These are phyloP conservation scores for Hypoxylon sp. DNA, from an alignment of 2,329 filamentous ascomycete species.

Conservation along the genomic window DNA sequence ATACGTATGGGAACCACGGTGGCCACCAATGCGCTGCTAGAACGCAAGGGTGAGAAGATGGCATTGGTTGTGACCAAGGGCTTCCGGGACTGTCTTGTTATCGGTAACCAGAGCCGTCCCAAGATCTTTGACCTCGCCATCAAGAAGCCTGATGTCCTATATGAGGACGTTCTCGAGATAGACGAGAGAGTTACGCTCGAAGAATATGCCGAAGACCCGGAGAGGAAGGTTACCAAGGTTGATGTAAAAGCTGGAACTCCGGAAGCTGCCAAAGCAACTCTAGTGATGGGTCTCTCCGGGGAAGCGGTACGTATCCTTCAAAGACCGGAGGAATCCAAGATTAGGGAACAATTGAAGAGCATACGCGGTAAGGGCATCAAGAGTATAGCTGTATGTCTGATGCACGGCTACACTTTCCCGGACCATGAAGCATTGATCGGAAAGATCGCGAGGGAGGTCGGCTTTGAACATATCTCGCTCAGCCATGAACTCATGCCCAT, in stretches of 20 bases:
- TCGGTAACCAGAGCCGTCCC: slow-evolving; percentile 91
- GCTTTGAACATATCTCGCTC: slow-evolving; percentile 85
- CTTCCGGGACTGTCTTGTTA: slow-evolving; percentile 87
- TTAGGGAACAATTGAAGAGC: slow-evolving; percentile 72
- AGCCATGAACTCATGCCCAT: slow-evolving; percentile 89
- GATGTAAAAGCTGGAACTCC: slow-evolving; percentile 65
- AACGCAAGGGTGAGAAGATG: slow-evolving; percentile 90
- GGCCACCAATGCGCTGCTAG: slow-evolving; percentile 90
- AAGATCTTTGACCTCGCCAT: slow-evolving; percentile 94
- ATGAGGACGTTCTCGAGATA: slow-evolving; percentile 87
- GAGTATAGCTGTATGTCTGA: slow-evolving; percentile 89
- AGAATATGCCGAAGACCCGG: slow-evolving; percentile 90
- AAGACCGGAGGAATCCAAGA: slow-evolving; percentile 68
- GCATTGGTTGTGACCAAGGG: slow-evolving; percentile 89
- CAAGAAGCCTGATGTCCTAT: slow-evolving; percentile 86
- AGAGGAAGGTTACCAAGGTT: slow-evolving; percentile 68
- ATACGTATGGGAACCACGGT: slow-evolving; percentile 98
- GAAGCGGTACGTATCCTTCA: slow-evolving; percentile 79
- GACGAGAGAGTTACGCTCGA: slow-evolving; percentile 92
- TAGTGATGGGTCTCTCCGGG: slow-evolving; percentile 79
- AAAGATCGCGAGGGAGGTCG: slow-evolving; percentile 80
- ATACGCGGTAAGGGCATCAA: slow-evolving; percentile 78
- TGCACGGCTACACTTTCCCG: slow-evolving; percentile 94
- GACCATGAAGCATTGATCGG: slow-evolving; percentile 86
- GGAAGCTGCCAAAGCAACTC: slow-evolving; percentile 62